phyloP scores from a whole-genome alignment of 306 rosid species.

The Cyamopsis tetragonoloba region DNA sequence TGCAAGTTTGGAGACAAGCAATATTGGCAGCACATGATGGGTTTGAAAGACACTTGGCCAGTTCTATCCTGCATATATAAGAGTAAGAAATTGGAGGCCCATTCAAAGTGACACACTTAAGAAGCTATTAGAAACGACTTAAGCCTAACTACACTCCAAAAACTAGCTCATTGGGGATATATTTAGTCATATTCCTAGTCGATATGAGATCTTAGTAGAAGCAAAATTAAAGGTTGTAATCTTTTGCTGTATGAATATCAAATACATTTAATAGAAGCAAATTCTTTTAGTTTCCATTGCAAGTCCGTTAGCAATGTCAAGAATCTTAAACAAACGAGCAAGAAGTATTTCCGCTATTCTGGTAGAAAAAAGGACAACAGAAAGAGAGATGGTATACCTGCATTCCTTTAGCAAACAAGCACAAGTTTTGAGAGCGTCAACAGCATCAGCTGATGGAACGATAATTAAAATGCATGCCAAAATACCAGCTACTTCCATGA shows the following conservation, averaged over 20 bases:
- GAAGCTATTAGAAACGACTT: no score
- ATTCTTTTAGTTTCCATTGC: no score
- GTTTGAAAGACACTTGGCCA: slow-evolving; percentile 76
- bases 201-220: no score
- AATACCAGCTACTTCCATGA: slow-evolving; percentile 44
- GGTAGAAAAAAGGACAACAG: background rate
- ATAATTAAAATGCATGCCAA: slow-evolving; percentile 53
- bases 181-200: no score
- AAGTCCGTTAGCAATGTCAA: no score
- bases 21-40: slow-evolving; percentile 92
- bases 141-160: no score
- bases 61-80: slow-evolving; percentile 67
- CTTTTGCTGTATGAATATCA: no score
- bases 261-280: no score
- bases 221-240: no score
- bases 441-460: slow-evolving; percentile 77
- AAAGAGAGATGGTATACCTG: slow-evolving; percentile 47
- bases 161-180: no score
- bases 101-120: no score
- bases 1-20: slow-evolving; percentile 98
- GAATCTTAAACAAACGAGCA: no score
- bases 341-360: background rate
- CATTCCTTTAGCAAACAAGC: slow-evolving; percentile 90
- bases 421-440: slow-evolving; percentile 93
- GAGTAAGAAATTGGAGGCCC: slow-evolving; percentile 4